phyloP scores from a whole-genome alignment of 2,329 filamentous ascomycete species.

The Aspergillus sp. region DNA sequence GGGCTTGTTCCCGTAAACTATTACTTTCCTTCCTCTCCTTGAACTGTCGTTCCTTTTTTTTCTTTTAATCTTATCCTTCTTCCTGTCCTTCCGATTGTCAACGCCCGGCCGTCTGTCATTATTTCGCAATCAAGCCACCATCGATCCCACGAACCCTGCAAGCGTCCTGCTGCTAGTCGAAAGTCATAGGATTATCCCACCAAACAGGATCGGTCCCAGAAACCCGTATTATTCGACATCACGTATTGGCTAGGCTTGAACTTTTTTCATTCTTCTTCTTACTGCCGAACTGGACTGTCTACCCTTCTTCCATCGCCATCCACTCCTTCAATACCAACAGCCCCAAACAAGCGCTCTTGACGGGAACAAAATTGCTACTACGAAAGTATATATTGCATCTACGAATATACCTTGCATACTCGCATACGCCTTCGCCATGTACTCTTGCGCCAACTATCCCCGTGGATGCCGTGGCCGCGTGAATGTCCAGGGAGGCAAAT shows the following conservation, averaged over 20 bases:
- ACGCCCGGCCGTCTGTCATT: neutral
- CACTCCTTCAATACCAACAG: neutral
- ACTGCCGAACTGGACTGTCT: neutral
- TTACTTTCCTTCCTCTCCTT: too few species aligned
- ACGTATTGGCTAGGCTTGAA: neutral
- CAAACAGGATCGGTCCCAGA: too few species aligned
- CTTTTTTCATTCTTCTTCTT: neutral
- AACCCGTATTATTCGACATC: too few species aligned
- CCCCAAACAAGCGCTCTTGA: conserved; percentile 1
- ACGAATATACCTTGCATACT: neutral
- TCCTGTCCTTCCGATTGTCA: neutral
- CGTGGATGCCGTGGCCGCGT: conserved; percentile 41
- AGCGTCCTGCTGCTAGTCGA: neutral
- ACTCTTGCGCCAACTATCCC: conserved; percentile 41
- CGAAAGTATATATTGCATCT: neutral
- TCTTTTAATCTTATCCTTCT: neutral
- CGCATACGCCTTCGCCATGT: conserved; percentile 26
- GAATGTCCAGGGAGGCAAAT: conserved; percentile 36
- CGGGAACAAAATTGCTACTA: neutral
- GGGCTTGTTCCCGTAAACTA: too few species aligned
- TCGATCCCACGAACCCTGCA: too few species aligned
- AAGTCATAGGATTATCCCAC: too few species aligned
- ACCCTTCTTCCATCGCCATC: neutral
- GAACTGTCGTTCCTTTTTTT: neutral
- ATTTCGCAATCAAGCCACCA: neutral